Conservation (phyloP, 1,284 basidiomycete genomes). For the Leccinum variabile region DNA sequence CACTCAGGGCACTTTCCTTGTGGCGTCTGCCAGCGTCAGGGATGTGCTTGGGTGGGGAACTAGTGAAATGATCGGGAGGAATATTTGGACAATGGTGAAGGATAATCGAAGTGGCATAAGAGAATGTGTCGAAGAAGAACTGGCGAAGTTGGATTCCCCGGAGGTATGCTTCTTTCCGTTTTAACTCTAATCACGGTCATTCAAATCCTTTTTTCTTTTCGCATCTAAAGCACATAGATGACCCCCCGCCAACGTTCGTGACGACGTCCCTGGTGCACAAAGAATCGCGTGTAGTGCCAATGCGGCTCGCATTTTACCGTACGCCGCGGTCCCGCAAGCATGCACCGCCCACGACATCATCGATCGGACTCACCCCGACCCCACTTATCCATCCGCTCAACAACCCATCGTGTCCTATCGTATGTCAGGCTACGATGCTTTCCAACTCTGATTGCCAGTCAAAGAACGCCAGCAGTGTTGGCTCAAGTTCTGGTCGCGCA, state of each 20-base stretch:
- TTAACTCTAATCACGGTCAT: not conserved
- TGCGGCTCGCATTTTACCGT: constrained; percentile 32
- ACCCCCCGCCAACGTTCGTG: constrained; percentile 24
- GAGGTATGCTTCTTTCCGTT: constrained; percentile 21
- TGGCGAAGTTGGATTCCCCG: constrained; percentile 17
- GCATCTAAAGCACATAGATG: constrained; percentile 1
- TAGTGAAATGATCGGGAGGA: constrained; percentile 69
- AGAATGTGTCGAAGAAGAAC: constrained; percentile 24
- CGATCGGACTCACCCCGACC: not conserved
- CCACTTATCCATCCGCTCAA: constrained; percentile 19
- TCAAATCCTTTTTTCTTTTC: not conserved
- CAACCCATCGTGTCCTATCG: constrained; percentile 28
- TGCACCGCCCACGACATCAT: constrained; percentile 5
- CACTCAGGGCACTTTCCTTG: constrained; percentile 50
- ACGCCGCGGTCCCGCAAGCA: constrained; percentile 18
- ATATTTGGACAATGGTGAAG: constrained; percentile 52
- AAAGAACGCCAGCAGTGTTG: not conserved
- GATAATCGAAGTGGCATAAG: constrained; percentile 22
- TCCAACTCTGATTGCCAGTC: constrained; percentile 8
- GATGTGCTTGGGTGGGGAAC: constrained; percentile 67
- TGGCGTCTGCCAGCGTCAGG: constrained; percentile 49
- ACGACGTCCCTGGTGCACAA: constrained; percentile 28
- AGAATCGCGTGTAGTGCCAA: constrained; percentile 20
- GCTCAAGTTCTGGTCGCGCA: not conserved
- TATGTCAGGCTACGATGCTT: constrained; percentile 36